Conservation (phyloP, 2,329 filamentous ascomycete genomes). For the Didymella lethalis region DNA sequence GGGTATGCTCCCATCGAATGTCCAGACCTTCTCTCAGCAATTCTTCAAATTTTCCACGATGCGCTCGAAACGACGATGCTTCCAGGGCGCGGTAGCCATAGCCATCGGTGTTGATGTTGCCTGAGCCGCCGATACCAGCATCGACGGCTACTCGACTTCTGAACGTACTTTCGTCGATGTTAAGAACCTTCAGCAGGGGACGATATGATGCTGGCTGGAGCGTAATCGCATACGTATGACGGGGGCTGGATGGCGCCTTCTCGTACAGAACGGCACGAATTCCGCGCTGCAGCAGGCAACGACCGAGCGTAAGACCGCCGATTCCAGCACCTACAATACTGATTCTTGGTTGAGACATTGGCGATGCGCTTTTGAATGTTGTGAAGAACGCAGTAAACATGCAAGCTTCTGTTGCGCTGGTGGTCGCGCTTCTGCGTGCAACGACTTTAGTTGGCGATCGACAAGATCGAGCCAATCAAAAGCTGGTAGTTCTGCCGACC, state of each 20-base stretch:
- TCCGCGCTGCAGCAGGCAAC: conserved; percentile 44
- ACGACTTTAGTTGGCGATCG: conserved; percentile 15
- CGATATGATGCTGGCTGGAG: conserved; percentile 45
- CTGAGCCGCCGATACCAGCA: conserved; percentile 33
- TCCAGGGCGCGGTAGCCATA: conserved; percentile 11
- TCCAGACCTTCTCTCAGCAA: conserved; percentile 49
- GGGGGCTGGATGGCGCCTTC: conserved; percentile 31
- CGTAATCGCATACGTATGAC: conserved; percentile 53
- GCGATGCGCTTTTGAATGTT: neutral
- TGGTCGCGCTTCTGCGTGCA: neutral
- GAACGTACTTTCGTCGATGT: conserved; percentile 45
- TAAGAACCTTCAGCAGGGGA: conserved; percentile 43
- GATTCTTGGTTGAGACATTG: conserved; percentile 41
- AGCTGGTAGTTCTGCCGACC: neutral
- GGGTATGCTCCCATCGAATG: conserved; percentile 43
- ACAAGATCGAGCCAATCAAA: conserved; percentile 18
- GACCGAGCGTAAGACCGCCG: conserved; percentile 53
- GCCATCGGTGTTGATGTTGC: conserved; percentile 24
- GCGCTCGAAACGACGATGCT: conserved; percentile 43
- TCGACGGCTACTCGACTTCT: conserved; percentile 45
- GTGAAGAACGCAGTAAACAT: neutral
- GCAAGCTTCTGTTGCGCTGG: neutral
- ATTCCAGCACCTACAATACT: conserved; percentile 57
- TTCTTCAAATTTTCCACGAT: conserved; percentile 48
- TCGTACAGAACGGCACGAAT: conserved; percentile 49